Base-by-base conservation (phyloP, 2,329 filamentous ascomycete genomes). In the Kalaharituber pfeilii region DNA sequence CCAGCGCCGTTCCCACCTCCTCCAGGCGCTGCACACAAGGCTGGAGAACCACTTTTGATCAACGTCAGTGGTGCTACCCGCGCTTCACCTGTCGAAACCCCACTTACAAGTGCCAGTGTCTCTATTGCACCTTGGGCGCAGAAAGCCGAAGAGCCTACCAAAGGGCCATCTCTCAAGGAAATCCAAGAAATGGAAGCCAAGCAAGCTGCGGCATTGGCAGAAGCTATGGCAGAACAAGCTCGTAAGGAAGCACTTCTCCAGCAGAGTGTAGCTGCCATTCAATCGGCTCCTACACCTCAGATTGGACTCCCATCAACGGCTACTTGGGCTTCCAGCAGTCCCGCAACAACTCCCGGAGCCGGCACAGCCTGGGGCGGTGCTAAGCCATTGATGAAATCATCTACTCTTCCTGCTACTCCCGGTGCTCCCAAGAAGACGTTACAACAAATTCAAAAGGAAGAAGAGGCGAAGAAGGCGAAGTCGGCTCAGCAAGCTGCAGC, bases 171-270 rank as follows among this genome's bases (percentile, higher is more conserved):
- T 57, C 72, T 98, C 59, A 94, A 87, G 70, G 88, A 98, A 66
- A 98, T 98, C 24, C 91, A 98, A 67, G 89, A 94, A 68, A 82
- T 86, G 3, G 91, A 98, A 68, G 89, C 89, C 30, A 86, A 84
- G 65, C 93, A 91, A 67, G 88, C 88, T 9, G 89, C 89, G 51
- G 85, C 93, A 69, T 47, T 47, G 24, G 81, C 79, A 11, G 89
- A 96, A 65, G 86, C 85, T 84, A 27, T 50, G 62, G 81, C 81
- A 49, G 75, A 80, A 15, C 77, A 86, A 8, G 87, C 96, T 68
- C 85, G 86, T 66, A 62, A 61, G 26, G 58, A 59, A 33, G 89
- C 96, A 65, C 70, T 81, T 71, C 78, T 70, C 54, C 72, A 74
- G 52, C 72, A 82, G 69, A 69, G 83, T 72, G 73, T 74, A 33